phyloP scores from a whole-genome alignment of 345 rosid genomes.

The Litchi chinensis region DNA sequence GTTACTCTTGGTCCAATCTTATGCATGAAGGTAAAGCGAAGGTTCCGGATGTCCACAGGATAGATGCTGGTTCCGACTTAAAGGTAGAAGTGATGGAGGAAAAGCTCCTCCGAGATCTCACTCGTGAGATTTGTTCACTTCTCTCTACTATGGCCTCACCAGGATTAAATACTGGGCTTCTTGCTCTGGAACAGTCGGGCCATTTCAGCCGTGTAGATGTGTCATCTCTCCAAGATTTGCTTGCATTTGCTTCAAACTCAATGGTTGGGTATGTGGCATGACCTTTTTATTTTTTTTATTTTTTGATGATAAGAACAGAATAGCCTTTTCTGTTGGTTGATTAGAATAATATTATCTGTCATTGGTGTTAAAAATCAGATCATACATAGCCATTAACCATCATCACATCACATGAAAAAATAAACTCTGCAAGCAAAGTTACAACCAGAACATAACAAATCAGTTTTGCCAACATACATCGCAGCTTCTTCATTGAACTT shows the following conservation, averaged over 20 bases:
- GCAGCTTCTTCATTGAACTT: too few relatives aligned
- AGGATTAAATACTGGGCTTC: slow-evolving; percentile 68
- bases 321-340: slow-evolving; percentile 12
- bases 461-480: too few relatives aligned
- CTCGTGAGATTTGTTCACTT: slow-evolving; percentile 80
- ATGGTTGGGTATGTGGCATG: slow-evolving; percentile 70
- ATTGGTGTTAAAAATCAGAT: too few relatives aligned
- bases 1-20: slow-evolving; percentile 82
- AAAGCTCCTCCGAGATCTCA: slow-evolving; percentile 78
- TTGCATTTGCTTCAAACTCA: slow-evolving; percentile 58
- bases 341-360: not conserved
- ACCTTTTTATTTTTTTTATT: slow-evolving; percentile 56
- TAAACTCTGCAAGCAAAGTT: too few relatives aligned
- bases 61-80: slow-evolving; percentile 68
- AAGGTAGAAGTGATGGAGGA: slow-evolving; percentile 98
- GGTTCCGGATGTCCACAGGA: slow-evolving; percentile 69
- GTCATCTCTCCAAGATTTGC: slow-evolving; percentile 69
- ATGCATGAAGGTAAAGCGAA: slow-evolving; percentile 77
- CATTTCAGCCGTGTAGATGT: slow-evolving; percentile 57
- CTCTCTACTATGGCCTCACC: slow-evolving; percentile 74
- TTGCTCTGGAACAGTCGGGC: slow-evolving; percentile 72
- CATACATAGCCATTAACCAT: too few relatives aligned
- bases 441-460: too few relatives aligned
- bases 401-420: not conserved
- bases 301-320: slow-evolving; percentile 27